Evolutionary conservation across 495 filamentous ascomycete species (phyloP), one percentile per base, ranked within the genome.

Genomic region (Podospora fimiseda): DNA sequence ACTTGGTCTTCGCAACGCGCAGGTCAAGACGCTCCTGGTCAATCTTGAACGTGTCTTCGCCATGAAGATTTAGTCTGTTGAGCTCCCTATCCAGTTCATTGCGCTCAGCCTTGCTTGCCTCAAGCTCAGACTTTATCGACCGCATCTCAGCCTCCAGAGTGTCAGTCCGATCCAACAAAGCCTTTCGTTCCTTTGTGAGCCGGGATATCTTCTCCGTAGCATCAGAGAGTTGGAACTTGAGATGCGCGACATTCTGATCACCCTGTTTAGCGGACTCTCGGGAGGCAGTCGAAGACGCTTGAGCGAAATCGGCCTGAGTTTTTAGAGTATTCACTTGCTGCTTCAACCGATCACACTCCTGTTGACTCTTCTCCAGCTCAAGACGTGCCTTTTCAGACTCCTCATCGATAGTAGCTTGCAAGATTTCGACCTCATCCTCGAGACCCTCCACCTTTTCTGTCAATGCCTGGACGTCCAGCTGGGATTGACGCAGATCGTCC

Each of bases 391-490:
- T 88, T 52, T 92, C 88, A 30, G 64, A 67, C 54, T 88, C 88
- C 54, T 93, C 88, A 54, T 90, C 87, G 40, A 90, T 66, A 47
- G 78, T 85, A 16, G 77, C 76, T 60, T 90, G 87, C 24, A 92
- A 69, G 33, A 91, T 79, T 44, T 90, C 81, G 9, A 92, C 74
- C 62, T 94, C 88, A 55, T 91, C 88, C 61, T 92, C 87, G 14
- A 94, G 63, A n/a, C 76, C 80, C 56, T 87, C 80, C 8, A 87
- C 70, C 58, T 85, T 89, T 43, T 89, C 84, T 39, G 74, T 72
- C 23, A 89, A 71, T 1, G 73, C 66, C 48, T 80, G 75, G 65
- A 83, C 80, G 36, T 86, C 82, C 14, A 85, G 79, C 58, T 82
- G 77, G 43, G 79, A 80, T 43, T 84, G 68, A 22, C 84, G 82